Conservation (phyloP, 306 rosid genomes). For the Astragalus glycyphyllos region DNA sequence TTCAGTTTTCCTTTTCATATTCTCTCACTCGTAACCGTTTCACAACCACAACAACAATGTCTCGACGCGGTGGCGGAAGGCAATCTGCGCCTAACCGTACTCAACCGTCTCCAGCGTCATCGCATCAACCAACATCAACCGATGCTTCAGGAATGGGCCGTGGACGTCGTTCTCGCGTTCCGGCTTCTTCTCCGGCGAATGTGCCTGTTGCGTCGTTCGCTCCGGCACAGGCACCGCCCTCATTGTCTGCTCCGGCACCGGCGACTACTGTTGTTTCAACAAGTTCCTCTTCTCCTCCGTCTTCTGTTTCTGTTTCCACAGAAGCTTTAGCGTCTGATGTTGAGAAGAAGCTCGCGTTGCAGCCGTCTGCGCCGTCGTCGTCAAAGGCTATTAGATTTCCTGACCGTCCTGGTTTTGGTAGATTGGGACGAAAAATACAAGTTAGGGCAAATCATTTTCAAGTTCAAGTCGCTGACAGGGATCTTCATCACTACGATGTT, state of each 20-base stretch:
- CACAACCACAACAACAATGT: background rate
- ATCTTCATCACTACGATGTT: constrained; percentile 66
- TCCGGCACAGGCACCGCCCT: background rate
- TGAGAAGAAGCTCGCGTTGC: constrained; percentile 41
- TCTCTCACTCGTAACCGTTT: background rate
- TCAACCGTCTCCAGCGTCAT: background rate
- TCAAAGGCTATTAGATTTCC: constrained; percentile 42
- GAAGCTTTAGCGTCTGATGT: constrained; percentile 13
- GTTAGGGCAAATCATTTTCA: constrained; percentile 73
- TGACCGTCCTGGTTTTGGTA: constrained; percentile 60
- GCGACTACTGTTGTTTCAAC: background rate
- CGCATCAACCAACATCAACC: background rate
- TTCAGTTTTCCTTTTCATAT: background rate
- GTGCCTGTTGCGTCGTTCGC: background rate
- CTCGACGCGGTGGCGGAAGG: background rate
- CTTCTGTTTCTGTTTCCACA: background rate
- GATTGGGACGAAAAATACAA: constrained; percentile 23
- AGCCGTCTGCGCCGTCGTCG: constrained; percentile 48
- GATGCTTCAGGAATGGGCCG: constrained; percentile 28
- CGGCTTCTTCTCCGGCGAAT: background rate
- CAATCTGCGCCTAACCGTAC: background rate
- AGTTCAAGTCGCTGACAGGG: constrained; percentile 44
- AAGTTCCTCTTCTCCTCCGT: background rate
- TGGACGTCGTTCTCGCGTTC: background rate
- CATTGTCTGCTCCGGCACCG: background rate